These are phyloP conservation scores for Beverwykella pulmonaria DNA, from an alignment of 495 filamentous ascomycete species.

Conservation along the genomic window DNA sequence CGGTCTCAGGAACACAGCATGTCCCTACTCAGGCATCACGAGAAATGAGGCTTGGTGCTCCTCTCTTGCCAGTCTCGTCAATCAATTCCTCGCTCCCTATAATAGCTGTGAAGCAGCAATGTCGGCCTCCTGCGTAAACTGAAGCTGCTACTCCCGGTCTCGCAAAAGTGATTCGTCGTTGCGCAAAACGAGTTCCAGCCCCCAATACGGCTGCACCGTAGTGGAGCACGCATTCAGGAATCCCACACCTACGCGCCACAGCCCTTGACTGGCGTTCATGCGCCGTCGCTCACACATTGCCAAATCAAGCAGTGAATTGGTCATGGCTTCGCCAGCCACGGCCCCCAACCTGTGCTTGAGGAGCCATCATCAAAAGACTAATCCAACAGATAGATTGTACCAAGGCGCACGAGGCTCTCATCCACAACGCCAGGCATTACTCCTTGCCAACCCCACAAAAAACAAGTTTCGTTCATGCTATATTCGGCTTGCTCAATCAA, in stretches of 20 bases:
- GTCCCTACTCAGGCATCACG: not conserved
- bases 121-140: not conserved
- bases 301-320: conserved; percentile 13
- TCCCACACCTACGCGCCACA: conserved; percentile 37
- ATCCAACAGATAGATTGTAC: conserved; percentile 25
- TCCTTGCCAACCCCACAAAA: conserved; percentile 14
- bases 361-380: not conserved
- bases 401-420: not conserved
- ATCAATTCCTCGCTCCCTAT: conserved; percentile 1
- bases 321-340: conserved; percentile 16
- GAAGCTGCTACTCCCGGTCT: conserved; percentile 10
- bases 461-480: conserved; percentile 16
- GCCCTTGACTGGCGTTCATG: conserved; percentile 22
- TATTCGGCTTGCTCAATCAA: conserved; percentile 8
- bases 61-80: not conserved
- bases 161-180: conserved; percentile 12
- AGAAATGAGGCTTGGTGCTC: not conserved
- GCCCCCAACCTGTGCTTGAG: not conserved
- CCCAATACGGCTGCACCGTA: conserved; percentile 12
- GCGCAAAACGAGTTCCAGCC: conserved; percentile 8
- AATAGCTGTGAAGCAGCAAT: no score
- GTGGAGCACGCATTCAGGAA: not conserved
- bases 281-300: conserved; percentile 23
- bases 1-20: conserved; percentile 1
- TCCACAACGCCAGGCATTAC: conserved; percentile 4